Conservation (phyloP, 139 green algal species). For the Bryopsis sp. region DNA sequence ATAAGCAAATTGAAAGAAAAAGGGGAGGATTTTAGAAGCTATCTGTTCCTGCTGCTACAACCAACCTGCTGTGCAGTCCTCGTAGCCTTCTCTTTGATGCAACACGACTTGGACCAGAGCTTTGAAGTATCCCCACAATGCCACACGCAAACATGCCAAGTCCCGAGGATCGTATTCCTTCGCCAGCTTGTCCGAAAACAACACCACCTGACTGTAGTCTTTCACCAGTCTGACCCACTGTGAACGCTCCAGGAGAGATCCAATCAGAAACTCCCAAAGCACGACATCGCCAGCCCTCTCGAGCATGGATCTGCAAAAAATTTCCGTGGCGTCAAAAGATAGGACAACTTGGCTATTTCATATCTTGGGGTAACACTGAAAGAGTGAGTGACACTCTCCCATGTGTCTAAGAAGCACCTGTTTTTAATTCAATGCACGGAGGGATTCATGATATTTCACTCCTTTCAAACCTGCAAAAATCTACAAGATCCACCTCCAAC, state of each 20-base stretch:
- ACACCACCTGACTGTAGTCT: conserved; percentile 3
- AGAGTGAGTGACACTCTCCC: no score
- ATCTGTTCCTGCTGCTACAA: no score
- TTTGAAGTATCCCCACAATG: not conserved
- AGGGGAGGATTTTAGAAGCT: no score
- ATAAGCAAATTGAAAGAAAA: no score
- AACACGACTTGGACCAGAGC: conserved; percentile 6
- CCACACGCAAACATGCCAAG: conserved; percentile 6
- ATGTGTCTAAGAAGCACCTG: no score
- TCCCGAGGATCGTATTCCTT: not conserved
- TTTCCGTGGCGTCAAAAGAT: not conserved
- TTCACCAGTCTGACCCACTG: conserved; percentile 1
- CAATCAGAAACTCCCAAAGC: conserved; percentile 5
- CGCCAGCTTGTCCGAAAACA: conserved; percentile 15
- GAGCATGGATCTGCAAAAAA: conserved; percentile 5
- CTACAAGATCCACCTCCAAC: no score
- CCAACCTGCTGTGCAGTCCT: no score
- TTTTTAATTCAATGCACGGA: no score
- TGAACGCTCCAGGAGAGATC: not conserved
- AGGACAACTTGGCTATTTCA: not conserved
- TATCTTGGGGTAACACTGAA: no score
- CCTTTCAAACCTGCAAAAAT: no score
- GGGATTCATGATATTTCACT: no score
- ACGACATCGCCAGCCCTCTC: conserved; percentile 10
- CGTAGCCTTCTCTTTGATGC: not conserved